phyloP scores from a whole-genome alignment of 345 rosid species.

The Pugionium dolabratum region DNA sequence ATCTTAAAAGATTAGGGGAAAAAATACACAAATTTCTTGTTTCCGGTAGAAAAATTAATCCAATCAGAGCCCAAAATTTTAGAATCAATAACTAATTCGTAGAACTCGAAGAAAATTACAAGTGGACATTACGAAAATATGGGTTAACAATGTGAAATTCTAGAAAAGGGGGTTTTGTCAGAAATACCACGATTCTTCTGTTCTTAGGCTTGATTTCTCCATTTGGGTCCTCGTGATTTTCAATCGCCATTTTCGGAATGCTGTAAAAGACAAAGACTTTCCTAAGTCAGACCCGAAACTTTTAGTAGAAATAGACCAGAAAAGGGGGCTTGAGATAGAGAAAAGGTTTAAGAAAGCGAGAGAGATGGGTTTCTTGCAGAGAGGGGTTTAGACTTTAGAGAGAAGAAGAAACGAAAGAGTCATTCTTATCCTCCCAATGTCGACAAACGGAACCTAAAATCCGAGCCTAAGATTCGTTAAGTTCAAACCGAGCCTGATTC shows the following conservation, averaged over 20 bases:
- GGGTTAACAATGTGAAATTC: not conserved
- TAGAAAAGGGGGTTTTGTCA: not conserved
- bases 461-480: slow-evolving; percentile 32
- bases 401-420: slow-evolving; percentile 32
- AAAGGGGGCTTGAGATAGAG: slow-evolving; percentile 29
- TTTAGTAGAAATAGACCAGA: not conserved
- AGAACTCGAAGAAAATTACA: not conserved
- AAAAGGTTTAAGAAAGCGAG: slow-evolving; percentile 34
- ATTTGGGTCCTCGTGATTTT: slow-evolving; percentile 61
- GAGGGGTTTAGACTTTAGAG: slow-evolving; percentile 39
- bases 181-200: slow-evolving; percentile 61
- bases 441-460: slow-evolving; percentile 29
- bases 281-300: slow-evolving; percentile 1
- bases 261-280: slow-evolving; percentile 23
- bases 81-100: not conserved
- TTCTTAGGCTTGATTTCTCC: slow-evolving; percentile 69
- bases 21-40: not conserved
- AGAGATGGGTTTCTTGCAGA: slow-evolving; percentile 38
- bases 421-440: slow-evolving; percentile 63
- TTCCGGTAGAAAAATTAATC: slow-evolving; percentile 1
- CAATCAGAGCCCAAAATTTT: slow-evolving; percentile 26
- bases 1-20: not conserved
- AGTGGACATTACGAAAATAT: not conserved
- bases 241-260: slow-evolving; percentile 76
- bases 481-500: slow-evolving; percentile 1